Base-by-base conservation (phyloP, 768 basidiomycete genomes). In the Collybia mongolica region DNA sequence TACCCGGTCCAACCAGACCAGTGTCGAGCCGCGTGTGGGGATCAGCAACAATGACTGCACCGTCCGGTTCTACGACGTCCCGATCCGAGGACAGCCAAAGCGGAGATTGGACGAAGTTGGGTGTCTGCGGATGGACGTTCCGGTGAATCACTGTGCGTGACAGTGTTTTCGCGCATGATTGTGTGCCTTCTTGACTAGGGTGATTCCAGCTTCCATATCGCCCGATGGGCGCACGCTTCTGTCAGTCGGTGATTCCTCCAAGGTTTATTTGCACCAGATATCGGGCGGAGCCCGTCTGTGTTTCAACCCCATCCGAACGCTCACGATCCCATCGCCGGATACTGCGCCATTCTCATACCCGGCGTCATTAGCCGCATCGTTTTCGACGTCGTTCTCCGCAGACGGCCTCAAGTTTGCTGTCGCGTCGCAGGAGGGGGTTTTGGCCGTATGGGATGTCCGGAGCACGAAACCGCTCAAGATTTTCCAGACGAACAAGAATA, bases 241-340 rank as follows among this genome's bases (percentile, higher is more conserved):
- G 1, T 92, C 88, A 2, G 94, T 95, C 0, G 94, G 95, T 19
- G 94, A 98, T 64, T 93, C 93, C 8, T 82, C 85, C 39, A 86
- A 91, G 50, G 84, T 95, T 9, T 88, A 84, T 62, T 77, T 98
- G 12, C 89, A 93, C 60, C 81, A 84, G 47, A 77, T 95, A 52
- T 78, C 81, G 2, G 86, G 86, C 36, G 84, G 87, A 23, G 68
- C 78, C 12, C 70, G 64, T 22, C 72, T 88, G 55, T 70, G 80
- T 2, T 90, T 93, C 56, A 64, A 79, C 15, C 81, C 80, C 35
- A 86, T 93, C 55, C 72, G 76, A 0, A 84, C 80, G n/a, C 82
- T 92, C 56, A 69, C 75, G 20, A 76, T 90, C 8, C 86, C 86
- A 0, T 71, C 80, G n/a, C 75, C 82, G 0, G 70, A 78, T 56